Base-by-base conservation (phyloP, 805 yeast species). In the Lipomyces kockii region DNA sequence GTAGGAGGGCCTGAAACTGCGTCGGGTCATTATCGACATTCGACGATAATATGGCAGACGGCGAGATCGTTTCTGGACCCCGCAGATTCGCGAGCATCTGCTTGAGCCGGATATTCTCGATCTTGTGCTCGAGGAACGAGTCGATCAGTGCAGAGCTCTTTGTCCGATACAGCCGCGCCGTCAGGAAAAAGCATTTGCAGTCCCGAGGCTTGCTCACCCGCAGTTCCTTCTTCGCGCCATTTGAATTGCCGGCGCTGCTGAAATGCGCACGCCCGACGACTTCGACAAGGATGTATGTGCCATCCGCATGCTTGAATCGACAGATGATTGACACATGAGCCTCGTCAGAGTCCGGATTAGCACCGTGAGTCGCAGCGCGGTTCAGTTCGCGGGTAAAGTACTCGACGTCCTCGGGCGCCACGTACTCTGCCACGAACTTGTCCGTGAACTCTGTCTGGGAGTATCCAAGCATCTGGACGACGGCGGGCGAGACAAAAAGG, bases 171-270 rank as follows among this genome's bases (percentile, higher is more conserved):
- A 65, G 69, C 32, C 72, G 66, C 3, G 69, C 72, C 20, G 66
- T 69, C 37, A 69, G 55, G 61, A 69, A 69, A 35, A 69, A 64
- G 39, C 71, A 66, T 25, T 61, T 69, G 64, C 71, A 60, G 32
- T 68, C 71, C 35, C 60, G 51, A n/a, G 62, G 32, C 3, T 17
- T 27, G 59, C 49, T 25, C 22, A 43, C n/a, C 11, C 49, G 49
- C 49, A 43, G 22, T 43, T 43, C 49, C 11, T 43, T 43, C 25
- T 43, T 43, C 25, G 29, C 53, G 14, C 9, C 39, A 35, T 32
- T 14, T 27, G 37, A 32, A 37, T 25, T 51, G 55, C 20, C 61
- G 11, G 34, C 37, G 8, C 20, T 12, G 29, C 7, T 22, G 65
- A 65, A 68, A 20, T 60, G 62, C 11, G 71, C 67, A 17, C 53